phyloP scores from a whole-genome alignment of 2,329 filamentous ascomycete species.

The Verticillium klebahnii region DNA sequence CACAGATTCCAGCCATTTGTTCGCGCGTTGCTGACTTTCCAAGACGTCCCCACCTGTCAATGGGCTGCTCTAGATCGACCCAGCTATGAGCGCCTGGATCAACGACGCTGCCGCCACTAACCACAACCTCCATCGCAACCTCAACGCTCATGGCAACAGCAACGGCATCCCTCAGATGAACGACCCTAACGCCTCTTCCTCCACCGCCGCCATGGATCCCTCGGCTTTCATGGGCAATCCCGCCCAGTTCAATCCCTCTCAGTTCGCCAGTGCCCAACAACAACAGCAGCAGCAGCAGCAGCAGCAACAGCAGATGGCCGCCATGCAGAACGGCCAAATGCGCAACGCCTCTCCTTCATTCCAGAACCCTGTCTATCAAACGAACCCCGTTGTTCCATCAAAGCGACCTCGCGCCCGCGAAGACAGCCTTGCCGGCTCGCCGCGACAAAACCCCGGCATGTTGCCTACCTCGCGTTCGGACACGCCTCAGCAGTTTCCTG shows the following conservation, averaged over 20 bases:
- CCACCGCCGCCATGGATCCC: conserved; percentile 60
- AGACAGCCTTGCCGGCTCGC: conserved; percentile 80
- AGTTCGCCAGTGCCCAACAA: conserved; percentile 49
- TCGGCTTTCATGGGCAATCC: conserved; percentile 58
- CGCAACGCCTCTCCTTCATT: conserved; percentile 80
- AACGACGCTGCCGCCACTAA: conserved; percentile 64
- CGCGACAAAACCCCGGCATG: conserved; percentile 69
- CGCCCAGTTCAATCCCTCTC: conserved; percentile 54
- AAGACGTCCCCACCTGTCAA: conserved; percentile 37
- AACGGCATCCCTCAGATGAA: conserved; percentile 62
- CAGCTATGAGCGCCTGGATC: conserved; percentile 69
- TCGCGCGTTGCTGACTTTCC: conserved; percentile 41
- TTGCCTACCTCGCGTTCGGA: conserved; percentile 83
- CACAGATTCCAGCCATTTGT: conserved; percentile 34
- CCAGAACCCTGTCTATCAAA: conserved; percentile 74
- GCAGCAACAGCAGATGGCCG: conserved; percentile 44
- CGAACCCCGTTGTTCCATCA: conserved; percentile 81
- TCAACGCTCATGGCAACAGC: conserved; percentile 69
- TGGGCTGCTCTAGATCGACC: conserved; percentile 42
- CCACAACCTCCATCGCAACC: conserved; percentile 49
- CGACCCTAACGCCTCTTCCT: conserved; percentile 48
- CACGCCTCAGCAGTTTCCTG: conserved; percentile 79
- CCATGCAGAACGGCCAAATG: conserved; percentile 77
- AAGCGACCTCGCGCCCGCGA: conserved; percentile 80
- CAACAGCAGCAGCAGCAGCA: conserved; percentile 14